phyloP scores from a whole-genome alignment of 2,329 filamentous ascomycete genomes.

The Capronia coronata region DNA sequence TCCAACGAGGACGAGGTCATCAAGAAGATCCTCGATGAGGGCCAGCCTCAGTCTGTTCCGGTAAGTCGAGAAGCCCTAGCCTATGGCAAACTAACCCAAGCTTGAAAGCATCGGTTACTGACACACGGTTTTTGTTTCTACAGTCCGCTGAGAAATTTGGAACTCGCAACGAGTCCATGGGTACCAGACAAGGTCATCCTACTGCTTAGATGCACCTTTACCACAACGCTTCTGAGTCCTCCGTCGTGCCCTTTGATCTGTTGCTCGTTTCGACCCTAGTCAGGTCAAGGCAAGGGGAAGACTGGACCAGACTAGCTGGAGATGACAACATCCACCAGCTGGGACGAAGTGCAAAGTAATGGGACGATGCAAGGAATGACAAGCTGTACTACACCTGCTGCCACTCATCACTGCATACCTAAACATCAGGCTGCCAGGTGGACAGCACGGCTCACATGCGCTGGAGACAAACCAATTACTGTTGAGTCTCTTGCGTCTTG shows the following conservation, averaged over 20 bases:
- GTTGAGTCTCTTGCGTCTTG: too few relatives aligned
- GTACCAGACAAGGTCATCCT: constrained; percentile 23
- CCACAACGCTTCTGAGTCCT: not conserved
- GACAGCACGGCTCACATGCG: too few relatives aligned
- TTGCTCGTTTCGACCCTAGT: not conserved
- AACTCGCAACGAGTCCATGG: constrained; percentile 25
- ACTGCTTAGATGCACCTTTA: constrained; percentile 9
- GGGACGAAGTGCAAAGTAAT: too few relatives aligned
- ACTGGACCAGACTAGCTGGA: not conserved
- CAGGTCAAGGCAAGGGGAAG: not conserved
- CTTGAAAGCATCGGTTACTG: not conserved
- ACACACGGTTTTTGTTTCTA: not conserved
- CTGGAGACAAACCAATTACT: too few relatives aligned
- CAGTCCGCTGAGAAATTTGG: constrained; percentile 22
- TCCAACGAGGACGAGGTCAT: constrained; percentile 72
- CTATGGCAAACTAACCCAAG: not conserved
- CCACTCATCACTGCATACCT: too few relatives aligned
- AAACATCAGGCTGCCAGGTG: too few relatives aligned
- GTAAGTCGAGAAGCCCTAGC: constrained; percentile 45
- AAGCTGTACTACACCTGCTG: too few relatives aligned
- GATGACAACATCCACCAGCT: not conserved
- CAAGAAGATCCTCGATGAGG: constrained; percentile 71
- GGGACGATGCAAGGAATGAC: too few relatives aligned
- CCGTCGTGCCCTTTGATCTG: not conserved
- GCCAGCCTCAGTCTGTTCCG: constrained; percentile 57